Base-by-base conservation (phyloP, 164 flowering plant species). In the Vitis vinifera region DNA sequence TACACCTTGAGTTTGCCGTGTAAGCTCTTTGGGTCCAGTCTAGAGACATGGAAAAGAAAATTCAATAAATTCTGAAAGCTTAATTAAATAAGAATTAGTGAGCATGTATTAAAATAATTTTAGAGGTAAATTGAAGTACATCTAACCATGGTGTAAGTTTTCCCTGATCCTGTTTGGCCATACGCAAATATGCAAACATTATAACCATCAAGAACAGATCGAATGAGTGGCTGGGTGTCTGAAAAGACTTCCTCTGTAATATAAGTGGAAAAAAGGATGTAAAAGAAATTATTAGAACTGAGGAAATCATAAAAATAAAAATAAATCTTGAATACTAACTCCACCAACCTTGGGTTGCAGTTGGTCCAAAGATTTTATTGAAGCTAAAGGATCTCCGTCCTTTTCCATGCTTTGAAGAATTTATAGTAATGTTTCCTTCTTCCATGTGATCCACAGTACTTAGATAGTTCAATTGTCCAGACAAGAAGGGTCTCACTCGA, bases 141-240 rank as follows among this genome's bases (percentile, higher is more conserved):
- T 68, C 79, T 72, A 79, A 96, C 99, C 99, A 96, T 96, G 9
- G 99, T 96, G 74, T 63, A 82, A 37, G 99, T 96, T 81, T 96
- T 96, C 59, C 99, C 99, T 6, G 99, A 93, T 65, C 99, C 99
- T 9, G 99, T 96, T 78, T 96, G 99, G 30, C 99, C 99, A 81
- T 96, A 96, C 58, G 99, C 99, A 83, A 96, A 96, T 70, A 96
- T 96, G 69, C 99, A 96, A 60, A 96, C 97, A 84, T 96, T 93
- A 73, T 82, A 96, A 60, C 99, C 99, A 89, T 96, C 99, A 74
- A 96, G 92, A 76, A 92, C 99, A 16, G 99, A 96, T 13, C 98
- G 93, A 66, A 96, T 87, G 62, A 96, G 73, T 61, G 98, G 98
- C 73, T 83, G 90, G 68, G 93, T 96, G 80, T 96, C 99, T 59